Conservation (phyloP, 169 alveolate genomes). For the Cryptosporidium baileyi region DNA sequence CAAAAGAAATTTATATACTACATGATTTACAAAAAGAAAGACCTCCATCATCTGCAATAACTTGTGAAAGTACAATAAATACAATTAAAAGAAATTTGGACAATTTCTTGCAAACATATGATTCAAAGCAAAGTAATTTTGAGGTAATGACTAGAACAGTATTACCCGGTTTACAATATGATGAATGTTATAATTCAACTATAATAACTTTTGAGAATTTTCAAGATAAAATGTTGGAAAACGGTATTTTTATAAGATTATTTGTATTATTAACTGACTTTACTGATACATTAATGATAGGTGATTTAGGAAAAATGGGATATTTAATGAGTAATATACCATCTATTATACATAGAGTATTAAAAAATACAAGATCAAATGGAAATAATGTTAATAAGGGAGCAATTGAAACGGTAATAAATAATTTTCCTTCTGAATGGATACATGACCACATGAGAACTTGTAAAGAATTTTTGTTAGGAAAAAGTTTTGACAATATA, state of each 20-base stretch:
- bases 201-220: constrained; percentile 25
- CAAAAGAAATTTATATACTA: constrained; percentile 8
- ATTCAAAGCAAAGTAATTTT: not conserved
- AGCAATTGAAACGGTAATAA: constrained; percentile 30
- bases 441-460: constrained; percentile 66
- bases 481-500: constrained; percentile 27
- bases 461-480: constrained; percentile 43
- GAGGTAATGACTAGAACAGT: constrained; percentile 67
- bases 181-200: constrained; percentile 64
- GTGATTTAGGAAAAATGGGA: constrained; percentile 38
- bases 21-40: constrained; percentile 57
- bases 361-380: not conserved
- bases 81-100: constrained; percentile 12
- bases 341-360: not conserved
- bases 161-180: constrained; percentile 63
- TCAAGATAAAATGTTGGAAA: constrained; percentile 14
- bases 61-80: constrained; percentile 28
- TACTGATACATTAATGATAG: constrained; percentile 44
- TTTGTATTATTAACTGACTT: constrained; percentile 54
- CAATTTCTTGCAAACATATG: not conserved
- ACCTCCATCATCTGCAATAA: constrained; percentile 32
- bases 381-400: not conserved
- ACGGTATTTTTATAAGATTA: constrained; percentile 9
- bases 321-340: constrained; percentile 49
- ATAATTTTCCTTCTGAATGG: constrained; percentile 66